Evolutionary conservation across 208 protist species (phyloP).

Genomic region (Trypanosoma conorhini): DNA sequence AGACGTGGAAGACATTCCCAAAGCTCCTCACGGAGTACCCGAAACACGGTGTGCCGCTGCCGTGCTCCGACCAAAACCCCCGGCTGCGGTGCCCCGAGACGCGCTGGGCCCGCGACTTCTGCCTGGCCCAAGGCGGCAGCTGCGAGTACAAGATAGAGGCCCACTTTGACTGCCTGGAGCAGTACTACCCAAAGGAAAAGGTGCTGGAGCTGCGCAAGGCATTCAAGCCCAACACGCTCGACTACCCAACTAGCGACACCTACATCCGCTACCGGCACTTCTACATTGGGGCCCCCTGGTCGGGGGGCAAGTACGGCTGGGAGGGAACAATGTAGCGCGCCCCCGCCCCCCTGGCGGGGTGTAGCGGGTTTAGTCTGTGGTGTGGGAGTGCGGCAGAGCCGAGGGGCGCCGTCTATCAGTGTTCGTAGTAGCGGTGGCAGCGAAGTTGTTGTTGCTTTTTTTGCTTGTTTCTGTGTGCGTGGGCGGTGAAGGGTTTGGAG

Average conservation of each 20-base stretch:
- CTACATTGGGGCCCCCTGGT: slow-evolving; percentile 75
- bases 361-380: background rate
- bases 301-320: slow-evolving; percentile 68
- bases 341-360: background rate
- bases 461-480: slow-evolving; percentile 10
- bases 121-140: slow-evolving; percentile 74
- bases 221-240: slow-evolving; percentile 84
- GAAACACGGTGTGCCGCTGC: slow-evolving; percentile 74
- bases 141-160: slow-evolving; percentile 94
- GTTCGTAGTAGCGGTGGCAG: background rate
- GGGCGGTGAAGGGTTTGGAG: no score
- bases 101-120: slow-evolving; percentile 86
- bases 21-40: slow-evolving; percentile 76
- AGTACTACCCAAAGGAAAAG: slow-evolving; percentile 85
- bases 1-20: slow-evolving; percentile 84
- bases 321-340: slow-evolving; percentile 59
- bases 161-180: slow-evolving; percentile 88
- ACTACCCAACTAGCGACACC: slow-evolving; percentile 85
- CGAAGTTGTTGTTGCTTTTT: slow-evolving; percentile 6
- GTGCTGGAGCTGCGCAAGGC: slow-evolving; percentile 75
- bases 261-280: slow-evolving; percentile 86
- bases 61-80: slow-evolving; percentile 81
- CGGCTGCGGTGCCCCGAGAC: slow-evolving; percentile 79
- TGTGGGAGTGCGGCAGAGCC: no score
- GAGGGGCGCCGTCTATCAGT: background rate